A percentile compares a stretch with the other conserved stretches of the same genome.
phyloP scores from a whole-genome alignment of 1,139 yeast species.

The Blastobotrys ciferrii region DNA sequence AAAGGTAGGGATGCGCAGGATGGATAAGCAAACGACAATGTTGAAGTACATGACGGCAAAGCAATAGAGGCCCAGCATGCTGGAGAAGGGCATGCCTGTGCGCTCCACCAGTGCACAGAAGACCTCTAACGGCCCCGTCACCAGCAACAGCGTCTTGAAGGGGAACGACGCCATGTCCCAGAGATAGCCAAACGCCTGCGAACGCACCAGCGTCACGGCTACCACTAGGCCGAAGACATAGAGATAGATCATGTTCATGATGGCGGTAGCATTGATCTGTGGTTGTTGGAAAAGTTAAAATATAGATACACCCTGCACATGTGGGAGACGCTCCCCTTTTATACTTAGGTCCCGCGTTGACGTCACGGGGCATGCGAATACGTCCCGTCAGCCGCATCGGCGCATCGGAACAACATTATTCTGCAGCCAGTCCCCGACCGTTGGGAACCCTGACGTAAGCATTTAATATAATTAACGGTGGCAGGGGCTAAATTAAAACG shows the following conservation, averaged over 20 bases:
- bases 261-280: not conserved
- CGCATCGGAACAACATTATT: too few species aligned
- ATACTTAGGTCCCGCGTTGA: not conserved
- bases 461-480: not conserved
- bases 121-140: not conserved
- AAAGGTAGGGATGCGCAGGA: constrained; percentile 1
- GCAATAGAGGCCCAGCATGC: not conserved
- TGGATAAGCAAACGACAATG: not conserved
- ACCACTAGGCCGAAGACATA: not conserved
- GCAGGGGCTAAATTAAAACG: too few species aligned
- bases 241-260: not conserved
- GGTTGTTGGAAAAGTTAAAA: not conserved
- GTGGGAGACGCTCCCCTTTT: not conserved
- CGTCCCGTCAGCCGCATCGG: not conserved
- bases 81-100: not conserved
- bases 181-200: constrained; percentile 1
- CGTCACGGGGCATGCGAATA: constrained; percentile 3
- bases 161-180: not conserved
- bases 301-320: not conserved
- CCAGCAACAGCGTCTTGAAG: not conserved
- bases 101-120: not conserved
- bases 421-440: not conserved
- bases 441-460: too few species aligned
- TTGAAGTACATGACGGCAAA: not conserved
- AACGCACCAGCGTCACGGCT: not conserved